These are phyloP conservation scores for Fimicolochytrium jonesii DNA, from an alignment of 192 early-diverging fungal species.

Conservation along the genomic window DNA sequence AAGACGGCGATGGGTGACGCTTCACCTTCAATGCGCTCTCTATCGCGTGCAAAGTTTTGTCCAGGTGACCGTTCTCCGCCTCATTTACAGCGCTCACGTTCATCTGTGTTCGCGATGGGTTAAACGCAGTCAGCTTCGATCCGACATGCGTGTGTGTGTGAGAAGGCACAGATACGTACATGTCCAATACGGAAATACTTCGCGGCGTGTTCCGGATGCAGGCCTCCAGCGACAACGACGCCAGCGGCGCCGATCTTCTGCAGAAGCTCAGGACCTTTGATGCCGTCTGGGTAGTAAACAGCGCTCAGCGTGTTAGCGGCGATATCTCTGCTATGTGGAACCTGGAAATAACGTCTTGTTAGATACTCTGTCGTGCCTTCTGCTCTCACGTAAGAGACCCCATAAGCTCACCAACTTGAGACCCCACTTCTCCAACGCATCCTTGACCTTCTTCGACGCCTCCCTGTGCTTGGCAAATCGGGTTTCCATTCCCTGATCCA, in stretches of 20 bases:
- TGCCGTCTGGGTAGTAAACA: slow-evolving; percentile 77
- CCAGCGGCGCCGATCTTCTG: slow-evolving; percentile 71
- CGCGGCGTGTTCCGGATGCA: slow-evolving; percentile 71
- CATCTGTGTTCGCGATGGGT: slow-evolving; percentile 40
- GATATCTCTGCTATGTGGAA: slow-evolving; percentile 35
- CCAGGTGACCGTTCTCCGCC: slow-evolving; percentile 33
- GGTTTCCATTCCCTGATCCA: slow-evolving; percentile 62
- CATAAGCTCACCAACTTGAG: slow-evolving; percentile 67
- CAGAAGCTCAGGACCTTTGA: slow-evolving; percentile 73
- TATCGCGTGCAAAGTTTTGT: slow-evolving; percentile 39
- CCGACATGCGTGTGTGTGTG: too few relatives aligned
- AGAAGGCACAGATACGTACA: background rate
- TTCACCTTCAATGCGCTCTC: slow-evolving; percentile 36
- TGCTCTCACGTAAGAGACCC: background rate
- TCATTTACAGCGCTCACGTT: slow-evolving; percentile 43
- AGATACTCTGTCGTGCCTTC: background rate
- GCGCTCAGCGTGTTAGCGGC: slow-evolving; percentile 50
- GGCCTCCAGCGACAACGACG: slow-evolving; percentile 88
- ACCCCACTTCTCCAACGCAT: slow-evolving; percentile 62
- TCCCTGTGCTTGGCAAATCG: slow-evolving; percentile 76
- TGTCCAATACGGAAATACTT: slow-evolving; percentile 93
- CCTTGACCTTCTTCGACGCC: slow-evolving; percentile 69
- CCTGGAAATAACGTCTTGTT: slow-evolving; percentile 8
- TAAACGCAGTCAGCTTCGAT: too few relatives aligned
- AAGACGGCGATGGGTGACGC: too few relatives aligned